Evolutionary conservation across 2,329 filamentous ascomycete genomes (phyloP), one percentile per base, ranked within the genome.

Genomic region (Penicillium fuscoglaucum): DNA sequence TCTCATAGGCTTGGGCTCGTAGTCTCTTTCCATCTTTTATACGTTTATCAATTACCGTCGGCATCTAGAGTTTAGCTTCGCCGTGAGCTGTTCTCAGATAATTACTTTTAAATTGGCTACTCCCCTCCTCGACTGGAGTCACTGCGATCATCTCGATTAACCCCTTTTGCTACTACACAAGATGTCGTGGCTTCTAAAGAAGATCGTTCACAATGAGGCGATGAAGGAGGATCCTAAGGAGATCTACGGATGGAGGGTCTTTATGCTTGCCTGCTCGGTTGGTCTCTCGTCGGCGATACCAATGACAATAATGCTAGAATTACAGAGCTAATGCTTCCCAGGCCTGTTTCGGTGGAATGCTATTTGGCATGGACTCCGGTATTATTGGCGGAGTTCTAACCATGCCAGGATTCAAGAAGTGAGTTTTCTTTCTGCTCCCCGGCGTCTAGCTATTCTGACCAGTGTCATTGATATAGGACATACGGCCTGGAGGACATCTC

Each of bases 191-290:
- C 70, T 87, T 64, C 79, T 88, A 56, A 79, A 79, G 65, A 76
- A 75, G 66, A 78, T 88, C 68, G 82, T 89, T 66, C 83, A 83
- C 74, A 90, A 90, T 78, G 86, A 90, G 72, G 84, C 88, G 45
- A 90, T 90, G 84, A 86, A 82, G 68, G 74, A 77, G 37, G 87
- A 90, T 69, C 87, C 87, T 19, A 79, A 81, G 21, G 83, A 88
- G 70, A 86, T 90, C 59, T 90, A 89, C 74, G 86, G 86, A 68
- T 90, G 87, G 87, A 82, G 87, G 56, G 85, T 88, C 29, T 84
- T 87, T 62, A 81, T 81, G 57, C 78, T 89, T 64, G 86, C 85
- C 49, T 85, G 80, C 69, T 86, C 85, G 62, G 82, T 79, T 53
- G 60, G 77, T 68, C 8, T 17, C 24, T 10, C 55, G 2, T 10